A percentile compares a stretch with the other conserved stretches of the same genome.
These are phyloP conservation scores for Botrytis squamosa DNA, from an alignment of 2,329 filamentous ascomycete genomes.

Conservation along the genomic window DNA sequence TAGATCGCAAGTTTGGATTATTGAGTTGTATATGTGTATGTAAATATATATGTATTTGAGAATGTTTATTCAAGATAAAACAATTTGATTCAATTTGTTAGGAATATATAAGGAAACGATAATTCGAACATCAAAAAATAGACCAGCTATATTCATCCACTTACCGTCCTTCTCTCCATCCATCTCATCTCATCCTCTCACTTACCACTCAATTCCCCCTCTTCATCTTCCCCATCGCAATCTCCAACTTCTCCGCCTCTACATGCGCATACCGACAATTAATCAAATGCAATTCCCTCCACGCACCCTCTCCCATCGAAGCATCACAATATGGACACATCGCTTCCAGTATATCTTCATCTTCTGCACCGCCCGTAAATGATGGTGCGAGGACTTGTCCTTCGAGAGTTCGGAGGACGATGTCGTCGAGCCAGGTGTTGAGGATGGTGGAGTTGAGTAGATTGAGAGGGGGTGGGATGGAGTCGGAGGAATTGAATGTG, in stretches of 20 bases:
- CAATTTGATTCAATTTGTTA: background rate
- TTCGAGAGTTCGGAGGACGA: background rate
- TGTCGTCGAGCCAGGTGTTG: background rate
- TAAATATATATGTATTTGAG: background rate
- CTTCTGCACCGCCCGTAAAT: slow-evolving; percentile 10
- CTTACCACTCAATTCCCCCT: background rate
- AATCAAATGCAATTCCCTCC: slow-evolving; percentile 18
- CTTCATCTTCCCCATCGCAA: background rate
- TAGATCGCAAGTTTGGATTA: too few relatives aligned
- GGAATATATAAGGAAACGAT: background rate
- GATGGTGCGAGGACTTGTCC: background rate
- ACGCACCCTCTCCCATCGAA: slow-evolving; percentile 7
- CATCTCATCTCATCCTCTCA: too few relatives aligned
- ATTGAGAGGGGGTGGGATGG: background rate
- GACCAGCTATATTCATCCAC: background rate
- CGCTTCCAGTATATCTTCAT: background rate
- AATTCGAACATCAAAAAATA: background rate
- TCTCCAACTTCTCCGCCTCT: background rate
- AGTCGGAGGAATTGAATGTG: too few relatives aligned
- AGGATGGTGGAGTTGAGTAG: background rate
- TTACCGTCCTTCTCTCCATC: background rate
- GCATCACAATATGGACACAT: slow-evolving; percentile 3
- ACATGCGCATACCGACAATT: slow-evolving; percentile 19
- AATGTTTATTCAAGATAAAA: background rate
- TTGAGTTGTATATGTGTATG: too few relatives aligned